phyloP scores from a whole-genome alignment of 345 rosid species.

The Isatis tinctoria region DNA sequence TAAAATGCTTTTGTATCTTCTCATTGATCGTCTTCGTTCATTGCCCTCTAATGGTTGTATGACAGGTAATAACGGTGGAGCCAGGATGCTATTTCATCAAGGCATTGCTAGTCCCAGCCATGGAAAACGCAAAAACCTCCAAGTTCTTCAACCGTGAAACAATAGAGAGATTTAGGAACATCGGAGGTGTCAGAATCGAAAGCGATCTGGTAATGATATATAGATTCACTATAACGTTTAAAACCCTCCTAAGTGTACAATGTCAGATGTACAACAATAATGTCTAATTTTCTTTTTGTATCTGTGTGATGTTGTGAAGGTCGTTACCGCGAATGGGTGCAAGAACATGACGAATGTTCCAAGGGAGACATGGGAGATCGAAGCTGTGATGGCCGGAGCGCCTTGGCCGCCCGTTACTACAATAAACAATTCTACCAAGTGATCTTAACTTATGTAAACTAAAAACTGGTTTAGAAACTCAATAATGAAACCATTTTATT shows the following conservation, averaged over 20 bases:
- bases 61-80: conserved; percentile 90
- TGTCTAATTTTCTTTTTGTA: not conserved
- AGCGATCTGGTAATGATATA: conserved; percentile 69
- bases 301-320: conserved; percentile 28
- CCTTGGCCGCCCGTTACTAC: conserved; percentile 49
- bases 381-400: conserved; percentile 88
- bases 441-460: not conserved
- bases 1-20: not conserved
- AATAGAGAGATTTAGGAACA: conserved; percentile 53
- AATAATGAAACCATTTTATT: not conserved
- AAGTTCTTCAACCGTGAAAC: conserved; percentile 60
- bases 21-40: not conserved
- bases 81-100: conserved; percentile 94
- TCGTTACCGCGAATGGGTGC: conserved; percentile 61
- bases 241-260: not conserved
- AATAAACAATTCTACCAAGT: conserved; percentile 17
- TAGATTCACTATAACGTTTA: not conserved
- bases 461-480: not conserved
- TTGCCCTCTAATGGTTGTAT: not conserved
- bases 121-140: conserved; percentile 47
- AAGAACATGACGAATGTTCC: conserved; percentile 82
- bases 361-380: conserved; percentile 60
- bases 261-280: not conserved
- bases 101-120: conserved; percentile 69
- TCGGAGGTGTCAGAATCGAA: conserved; percentile 95